Percentiles rank a stretch among this genome's conserved stretches.
Conservation (phyloP, 2,329 filamentous ascomycete genomes). For the Atkinsonella hypoxylon region DNA sequence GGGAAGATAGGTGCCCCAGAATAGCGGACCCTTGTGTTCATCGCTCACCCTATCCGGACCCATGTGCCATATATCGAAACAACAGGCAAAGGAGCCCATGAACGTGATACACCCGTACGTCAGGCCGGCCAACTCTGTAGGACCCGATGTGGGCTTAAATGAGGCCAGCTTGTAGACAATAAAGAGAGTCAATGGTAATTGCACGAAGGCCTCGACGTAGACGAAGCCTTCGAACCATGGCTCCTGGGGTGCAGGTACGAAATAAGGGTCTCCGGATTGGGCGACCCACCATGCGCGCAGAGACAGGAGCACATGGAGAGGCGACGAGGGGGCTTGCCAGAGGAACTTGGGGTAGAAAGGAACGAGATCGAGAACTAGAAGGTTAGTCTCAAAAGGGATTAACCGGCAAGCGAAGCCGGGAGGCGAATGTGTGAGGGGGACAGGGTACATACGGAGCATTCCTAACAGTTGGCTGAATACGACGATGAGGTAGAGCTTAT, state of each 20-base stretch:
- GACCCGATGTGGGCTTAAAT: constrained; percentile 22
- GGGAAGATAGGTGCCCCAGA: constrained; percentile 38
- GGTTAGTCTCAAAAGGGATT: background rate
- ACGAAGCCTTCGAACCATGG: constrained; percentile 41
- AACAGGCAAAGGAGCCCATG: constrained; percentile 39
- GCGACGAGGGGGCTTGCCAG: constrained; percentile 27
- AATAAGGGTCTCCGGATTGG: constrained; percentile 41
- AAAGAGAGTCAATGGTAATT: constrained; percentile 39
- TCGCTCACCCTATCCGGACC: constrained; percentile 31
- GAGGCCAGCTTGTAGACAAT: constrained; percentile 29
- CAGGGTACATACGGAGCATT: constrained; percentile 23
- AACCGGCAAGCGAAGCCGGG: no score
- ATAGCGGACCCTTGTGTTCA: constrained; percentile 32
- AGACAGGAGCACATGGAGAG: constrained; percentile 34
- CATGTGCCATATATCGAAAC: constrained; percentile 38
- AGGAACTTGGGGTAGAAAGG: constrained; percentile 38
- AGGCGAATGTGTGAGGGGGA: no score
- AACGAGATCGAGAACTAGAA: constrained; percentile 40
- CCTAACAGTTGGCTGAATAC: constrained; percentile 22
- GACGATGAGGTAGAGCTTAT: constrained; percentile 24
- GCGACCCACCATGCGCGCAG: constrained; percentile 35
- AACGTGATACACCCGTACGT: constrained; percentile 39
- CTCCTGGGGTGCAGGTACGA: constrained; percentile 23
- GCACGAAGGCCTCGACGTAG: constrained; percentile 35
- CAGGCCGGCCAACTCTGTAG: constrained; percentile 37